Percentiles rank a stretch among this genome's conserved stretches.
These are phyloP conservation scores for Spathaspora girioi DNA, from an alignment of 805 yeast species.

Conservation along the genomic window DNA sequence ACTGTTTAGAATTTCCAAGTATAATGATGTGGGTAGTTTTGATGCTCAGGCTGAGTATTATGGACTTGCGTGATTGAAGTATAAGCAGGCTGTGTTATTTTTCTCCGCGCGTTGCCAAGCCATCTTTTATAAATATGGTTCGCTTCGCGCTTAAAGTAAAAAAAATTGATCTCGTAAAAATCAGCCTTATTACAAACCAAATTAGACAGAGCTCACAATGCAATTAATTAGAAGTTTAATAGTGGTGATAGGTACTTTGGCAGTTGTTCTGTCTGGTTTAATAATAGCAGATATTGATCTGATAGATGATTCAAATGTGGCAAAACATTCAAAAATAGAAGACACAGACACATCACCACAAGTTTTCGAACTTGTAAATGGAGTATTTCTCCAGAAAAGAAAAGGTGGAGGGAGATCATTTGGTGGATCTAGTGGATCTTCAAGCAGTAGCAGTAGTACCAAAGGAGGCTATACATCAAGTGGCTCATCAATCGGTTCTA, in stretches of 20 bases:
- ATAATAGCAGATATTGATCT: background rate
- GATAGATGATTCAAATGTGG: background rate
- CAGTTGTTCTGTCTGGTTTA: background rate
- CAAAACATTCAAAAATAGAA: background rate
- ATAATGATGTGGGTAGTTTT: background rate
- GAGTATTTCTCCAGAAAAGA: background rate
- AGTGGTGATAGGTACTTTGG: background rate
- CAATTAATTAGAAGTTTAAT: background rate
- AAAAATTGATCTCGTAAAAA: background rate
- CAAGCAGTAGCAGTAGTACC: background rate
- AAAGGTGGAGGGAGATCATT: background rate
- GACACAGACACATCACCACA: background rate
- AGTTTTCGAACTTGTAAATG: constrained; percentile 1
- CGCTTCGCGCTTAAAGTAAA: background rate
- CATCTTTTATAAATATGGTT: background rate
- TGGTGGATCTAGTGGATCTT: background rate
- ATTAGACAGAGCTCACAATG: background rate
- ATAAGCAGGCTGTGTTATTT: background rate
- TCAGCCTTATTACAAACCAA: background rate
- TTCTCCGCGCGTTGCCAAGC: background rate
- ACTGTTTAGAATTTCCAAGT: constrained; percentile 1
- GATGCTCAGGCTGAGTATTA: constrained; percentile 1
- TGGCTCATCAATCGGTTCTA: constrained; percentile 1
- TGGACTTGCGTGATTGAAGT: no score
- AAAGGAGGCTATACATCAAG: constrained; percentile 3